Base-by-base conservation (phyloP, 768 basidiomycete species). In the Naganishia vaughanmartiniae region DNA sequence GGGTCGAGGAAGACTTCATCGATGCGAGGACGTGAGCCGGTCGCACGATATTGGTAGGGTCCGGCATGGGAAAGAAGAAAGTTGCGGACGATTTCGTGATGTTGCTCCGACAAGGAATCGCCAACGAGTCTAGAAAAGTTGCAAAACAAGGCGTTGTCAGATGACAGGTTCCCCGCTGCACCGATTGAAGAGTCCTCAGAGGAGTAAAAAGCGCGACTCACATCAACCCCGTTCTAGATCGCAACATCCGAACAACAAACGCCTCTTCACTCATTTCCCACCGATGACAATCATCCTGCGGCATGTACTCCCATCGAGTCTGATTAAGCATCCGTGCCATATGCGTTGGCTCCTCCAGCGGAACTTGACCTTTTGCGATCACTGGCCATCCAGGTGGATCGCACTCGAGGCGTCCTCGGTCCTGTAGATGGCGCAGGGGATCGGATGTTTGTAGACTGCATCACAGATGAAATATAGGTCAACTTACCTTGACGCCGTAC, bases 71-170 rank as follows among this genome's bases (percentile, higher is more conserved):
- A 66, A 7, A 34, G 11, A 12, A 71, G 53, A 2, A 70, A 28
- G 54, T 66, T 66, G 26, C 46, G 30, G 31, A 71, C 24, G 15
- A 66, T 36, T 17, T 39, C 17, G 54, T 34, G 36, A 26, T 71
- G 70, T 24, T 71, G 70, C 19, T 71, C 65, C 19, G 65, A 45
- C 45, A 71, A 33, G 21, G 70, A 71, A 24, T 71, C 70, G n/a
- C 60, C 69, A 34, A 65, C 69, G 34, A 65, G 33, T n/a, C 69
- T 70, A 39, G 5, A 42, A 2, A 15, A 45, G 39, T n/a, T n/a
- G 5, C 24, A 10, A 53, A 26, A n/a, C 6, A 17, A 21, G 11
- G 21, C 24, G 54, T n/a, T 7, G 24, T 51, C 12, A 51, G 48
- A 51, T 26, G 24, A 39, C n/a, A n/a, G n/a, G 42, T 15, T 42